Evolutionary conservation across 768 basidiomycete genomes (phyloP).

Genomic region (Macrocybe gigantea): DNA sequence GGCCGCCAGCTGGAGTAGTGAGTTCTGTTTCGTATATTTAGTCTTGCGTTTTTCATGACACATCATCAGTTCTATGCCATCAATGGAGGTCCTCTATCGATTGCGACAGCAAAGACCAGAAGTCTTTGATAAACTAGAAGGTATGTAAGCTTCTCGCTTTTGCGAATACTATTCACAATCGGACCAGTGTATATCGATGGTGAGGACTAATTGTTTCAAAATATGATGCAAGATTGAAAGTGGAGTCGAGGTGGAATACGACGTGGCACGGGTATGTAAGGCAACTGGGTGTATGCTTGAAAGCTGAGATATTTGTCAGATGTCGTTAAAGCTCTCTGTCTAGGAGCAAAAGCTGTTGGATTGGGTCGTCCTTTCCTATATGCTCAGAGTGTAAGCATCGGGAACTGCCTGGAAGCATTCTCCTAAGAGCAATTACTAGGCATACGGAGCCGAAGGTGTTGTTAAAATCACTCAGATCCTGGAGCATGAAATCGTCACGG

Average conservation of each 20-base stretch:
- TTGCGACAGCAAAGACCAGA: conserved; percentile 71
- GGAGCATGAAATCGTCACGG: conserved; percentile 69
- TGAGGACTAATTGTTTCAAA: conserved; percentile 10
- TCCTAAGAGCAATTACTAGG: conserved; percentile 32
- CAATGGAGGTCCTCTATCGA: conserved; percentile 72
- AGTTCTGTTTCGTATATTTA: conserved; percentile 13
- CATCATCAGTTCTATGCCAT: conserved; percentile 58
- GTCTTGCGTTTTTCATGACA: conserved; percentile 11
- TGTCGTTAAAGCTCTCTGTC: conserved; percentile 83
- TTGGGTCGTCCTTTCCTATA: conserved; percentile 84
- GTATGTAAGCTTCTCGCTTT: conserved; percentile 20
- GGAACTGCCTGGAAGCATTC: background rate
- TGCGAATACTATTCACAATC: conserved; percentile 6
- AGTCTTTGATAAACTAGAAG: conserved; percentile 67
- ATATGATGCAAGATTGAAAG: background rate
- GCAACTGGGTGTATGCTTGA: background rate
- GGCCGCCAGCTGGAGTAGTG: conserved; percentile 82
- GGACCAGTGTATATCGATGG: conserved; percentile 81
- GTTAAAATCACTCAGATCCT: conserved; percentile 61
- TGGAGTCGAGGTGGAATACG: conserved; percentile 44
- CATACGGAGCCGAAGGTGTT: conserved; percentile 71
- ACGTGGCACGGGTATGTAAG: conserved; percentile 64
- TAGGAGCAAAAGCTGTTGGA: conserved; percentile 85
- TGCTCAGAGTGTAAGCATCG: conserved; percentile 63
- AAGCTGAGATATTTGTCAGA: conserved; percentile 33